Percentiles rank a stretch among this genome's conserved stretches.
phyloP scores from a whole-genome alignment of 2,329 filamentous ascomycete species.

The Fusarium sp. region DNA sequence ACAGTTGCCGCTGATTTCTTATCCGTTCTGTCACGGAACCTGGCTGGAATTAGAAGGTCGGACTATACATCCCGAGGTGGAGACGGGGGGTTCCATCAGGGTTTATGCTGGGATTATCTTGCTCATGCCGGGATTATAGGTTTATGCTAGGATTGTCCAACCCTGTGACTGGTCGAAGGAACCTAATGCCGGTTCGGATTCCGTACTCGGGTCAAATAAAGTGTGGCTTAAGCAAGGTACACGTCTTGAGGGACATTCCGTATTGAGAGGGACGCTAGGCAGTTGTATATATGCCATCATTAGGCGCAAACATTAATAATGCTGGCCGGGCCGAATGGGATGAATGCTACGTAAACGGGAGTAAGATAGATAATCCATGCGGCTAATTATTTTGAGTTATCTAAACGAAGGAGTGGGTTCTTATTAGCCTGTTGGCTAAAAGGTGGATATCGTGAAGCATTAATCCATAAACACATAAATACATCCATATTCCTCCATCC shows the following conservation, averaged over 20 bases:
- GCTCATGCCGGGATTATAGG: no score
- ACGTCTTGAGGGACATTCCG: background rate
- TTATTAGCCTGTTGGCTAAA: constrained; percentile 4
- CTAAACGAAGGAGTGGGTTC: background rate
- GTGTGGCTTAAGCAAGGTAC: constrained; percentile 7
- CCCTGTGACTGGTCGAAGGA: background rate
- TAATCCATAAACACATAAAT: constrained; percentile 23
- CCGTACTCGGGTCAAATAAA: constrained; percentile 14
- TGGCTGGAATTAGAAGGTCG: constrained; percentile 21
- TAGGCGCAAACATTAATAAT: background rate
- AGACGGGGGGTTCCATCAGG: background rate
- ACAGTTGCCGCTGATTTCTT: constrained; percentile 2
- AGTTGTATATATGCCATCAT: background rate
- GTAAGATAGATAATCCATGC: background rate
- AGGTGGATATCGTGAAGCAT: background rate
- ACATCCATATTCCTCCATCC: background rate
- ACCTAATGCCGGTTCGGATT: background rate
- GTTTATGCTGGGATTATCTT: no score
- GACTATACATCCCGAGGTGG: constrained; percentile 17
- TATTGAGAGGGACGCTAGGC: background rate
- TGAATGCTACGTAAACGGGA: background rate
- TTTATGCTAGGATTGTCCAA: no score
- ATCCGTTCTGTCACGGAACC: constrained; percentile 17
- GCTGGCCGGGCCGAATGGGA: background rate
- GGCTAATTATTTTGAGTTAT: background rate